Evolutionary conservation across 495 filamentous ascomycete genomes (phyloP), one percentile per base, ranked within the genome.

Genomic region (Penicillium verhagenii): DNA sequence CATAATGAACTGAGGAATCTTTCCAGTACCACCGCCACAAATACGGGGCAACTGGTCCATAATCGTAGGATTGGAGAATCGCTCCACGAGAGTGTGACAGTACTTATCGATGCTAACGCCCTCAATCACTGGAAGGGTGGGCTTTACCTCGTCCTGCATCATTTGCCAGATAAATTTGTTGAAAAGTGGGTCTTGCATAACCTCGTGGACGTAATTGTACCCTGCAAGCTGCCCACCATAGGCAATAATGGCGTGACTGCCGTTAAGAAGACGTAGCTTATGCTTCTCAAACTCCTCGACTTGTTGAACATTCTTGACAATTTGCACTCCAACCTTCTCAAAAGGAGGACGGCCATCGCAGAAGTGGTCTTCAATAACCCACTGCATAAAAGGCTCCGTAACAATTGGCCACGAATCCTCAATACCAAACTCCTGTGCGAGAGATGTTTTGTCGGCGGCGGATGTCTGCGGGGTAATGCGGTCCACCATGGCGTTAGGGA

Each of bases 401-500:
- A 76, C 74, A 26, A 79, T 71, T 0, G 75, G 75, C 75, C 75
- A 79, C 37, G 68, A 42, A 50, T 79, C 75, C 47, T 74, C 64
- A 44, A 79, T 75, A 54, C 61, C 68, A 53, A 77, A 72, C 23
- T 63, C 37, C 0, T 70, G 55, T 1, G 72, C 72, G 13, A 79
- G 73, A 1, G 60, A 52, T 8, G 28, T 50, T 39, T 75, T 77
- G 47, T 79, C 75, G 42, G 57, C 53, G 51, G 65, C 31, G 6
- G 72, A 61, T 18, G 75, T 79, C 58, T 75, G 73, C 7, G 75
- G 75, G 1, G 75, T 79, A 58, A 79, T 79, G 31, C 75, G 74
- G 61, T 79, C 75, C 43, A 79, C 75, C 75, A 79, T 79, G 58
- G 74, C 69, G 57, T 79, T 79, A 54, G 75, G 75, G 68, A 79